Evolutionary conservation across 495 filamentous ascomycete genomes (phyloP).

Genomic region (Podospora tetraspora): DNA sequence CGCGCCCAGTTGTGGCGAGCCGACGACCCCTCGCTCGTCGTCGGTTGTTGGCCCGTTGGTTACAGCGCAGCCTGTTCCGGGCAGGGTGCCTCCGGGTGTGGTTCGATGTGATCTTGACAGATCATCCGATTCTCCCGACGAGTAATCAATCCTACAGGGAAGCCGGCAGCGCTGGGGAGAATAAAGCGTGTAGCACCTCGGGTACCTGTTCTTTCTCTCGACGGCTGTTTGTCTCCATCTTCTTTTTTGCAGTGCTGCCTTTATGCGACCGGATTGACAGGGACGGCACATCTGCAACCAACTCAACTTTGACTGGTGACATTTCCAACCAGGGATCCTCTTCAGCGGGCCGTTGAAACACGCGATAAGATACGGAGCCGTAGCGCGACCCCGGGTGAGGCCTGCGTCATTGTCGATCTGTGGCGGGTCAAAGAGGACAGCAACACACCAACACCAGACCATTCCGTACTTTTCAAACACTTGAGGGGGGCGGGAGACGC

Average conservation of each 20-base stretch:
- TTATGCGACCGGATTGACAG: neutral
- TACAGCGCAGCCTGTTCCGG: neutral
- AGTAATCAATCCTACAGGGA: neutral
- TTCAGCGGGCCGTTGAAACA: neutral
- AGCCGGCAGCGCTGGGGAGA: neutral
- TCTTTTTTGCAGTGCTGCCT: neutral
- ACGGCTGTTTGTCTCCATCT: neutral
- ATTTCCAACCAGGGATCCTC: neutral
- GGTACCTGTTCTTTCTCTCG: neutral
- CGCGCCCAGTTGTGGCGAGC: neutral
- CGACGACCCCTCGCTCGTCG: neutral
- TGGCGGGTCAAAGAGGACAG: slow-evolving; percentile 2
- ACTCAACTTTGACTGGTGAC: neutral
- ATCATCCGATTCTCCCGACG: neutral
- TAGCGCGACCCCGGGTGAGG: neutral
- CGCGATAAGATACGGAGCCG: neutral
- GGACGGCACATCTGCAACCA: neutral
- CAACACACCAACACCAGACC: neutral
- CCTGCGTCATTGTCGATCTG: neutral
- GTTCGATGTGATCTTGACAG: neutral
- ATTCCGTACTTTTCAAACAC: neutral
- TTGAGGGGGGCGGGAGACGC: neutral
- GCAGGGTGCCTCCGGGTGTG: neutral
- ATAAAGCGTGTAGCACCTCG: neutral
- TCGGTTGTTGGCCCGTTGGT: neutral